Evolutionary conservation across 257 asterid genomes (phyloP).

Genomic region (Scutellaria baicalensis): DNA sequence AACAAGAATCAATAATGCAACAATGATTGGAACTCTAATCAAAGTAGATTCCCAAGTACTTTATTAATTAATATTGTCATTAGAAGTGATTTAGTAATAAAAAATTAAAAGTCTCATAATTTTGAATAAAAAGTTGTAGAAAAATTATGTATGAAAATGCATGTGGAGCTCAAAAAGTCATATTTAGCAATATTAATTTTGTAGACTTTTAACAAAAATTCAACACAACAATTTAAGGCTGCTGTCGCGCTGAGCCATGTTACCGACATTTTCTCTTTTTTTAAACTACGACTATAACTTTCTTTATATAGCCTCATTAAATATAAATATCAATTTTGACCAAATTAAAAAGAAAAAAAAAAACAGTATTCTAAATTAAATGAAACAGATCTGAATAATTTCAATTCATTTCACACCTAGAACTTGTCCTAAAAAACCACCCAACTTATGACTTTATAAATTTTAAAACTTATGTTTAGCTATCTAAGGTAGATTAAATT

Average conservation of each 20-base stretch:
- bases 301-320: neutral
- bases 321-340: neutral
- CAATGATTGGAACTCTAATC: constrained; percentile 8
- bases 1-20: neutral
- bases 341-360: neutral
- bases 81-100: neutral
- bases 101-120: neutral
- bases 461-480: no score
- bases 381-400: no score
- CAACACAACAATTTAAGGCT: constrained; percentile 8
- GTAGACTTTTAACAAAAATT: constrained; percentile 3
- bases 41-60: neutral
- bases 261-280: constrained; percentile 15
- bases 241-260: neutral
- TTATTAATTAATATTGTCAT: neutral
- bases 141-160: neutral
- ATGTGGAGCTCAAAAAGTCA: constrained; percentile 18
- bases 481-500: no score
- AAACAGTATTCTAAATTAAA: neutral
- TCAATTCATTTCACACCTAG: no score
- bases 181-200: neutral
- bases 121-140: no score
- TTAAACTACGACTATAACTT: neutral
- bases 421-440: no score
- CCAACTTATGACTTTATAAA: no score